A percentile compares a stretch with the other conserved stretches of the same genome.
phyloP scores from a whole-genome alignment of 306 rosid species.

The Abrus precatorius region DNA sequence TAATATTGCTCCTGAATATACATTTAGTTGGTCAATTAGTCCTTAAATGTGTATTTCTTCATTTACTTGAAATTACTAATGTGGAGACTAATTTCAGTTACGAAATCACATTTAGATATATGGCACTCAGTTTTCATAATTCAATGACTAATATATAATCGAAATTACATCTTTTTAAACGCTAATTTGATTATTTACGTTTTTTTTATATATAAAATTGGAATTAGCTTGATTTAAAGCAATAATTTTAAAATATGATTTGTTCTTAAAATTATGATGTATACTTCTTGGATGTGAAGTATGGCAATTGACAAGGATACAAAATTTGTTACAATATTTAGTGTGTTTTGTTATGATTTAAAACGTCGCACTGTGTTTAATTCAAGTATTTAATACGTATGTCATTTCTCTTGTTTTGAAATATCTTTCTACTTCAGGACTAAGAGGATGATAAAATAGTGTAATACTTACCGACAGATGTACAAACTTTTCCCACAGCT shows the following conservation, averaged over 20 bases:
- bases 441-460: background rate
- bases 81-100: too few relatives aligned
- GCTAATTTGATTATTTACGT: background rate
- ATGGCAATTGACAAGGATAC: conserved; percentile 11
- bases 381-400: conserved; percentile 18
- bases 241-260: conserved; percentile 1
- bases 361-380: background rate
- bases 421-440: background rate
- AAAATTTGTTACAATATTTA: conserved; percentile 8
- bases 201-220: background rate
- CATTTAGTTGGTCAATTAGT: too few relatives aligned
- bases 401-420: background rate
- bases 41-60: background rate
- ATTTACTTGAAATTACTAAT: background rate
- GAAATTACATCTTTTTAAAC: background rate
- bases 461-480: too few relatives aligned
- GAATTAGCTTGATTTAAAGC: conserved; percentile 17
- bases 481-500: too few relatives aligned
- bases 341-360: background rate
- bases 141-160: too few relatives aligned
- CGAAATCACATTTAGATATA: too few relatives aligned
- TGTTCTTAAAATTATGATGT: background rate
- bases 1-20: too few relatives aligned
- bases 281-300: conserved; percentile 1
- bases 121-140: too few relatives aligned